These are phyloP conservation scores for Dacryopinax primogenitus DNA, from an alignment of 768 basidiomycete species.

Conservation along the genomic window DNA sequence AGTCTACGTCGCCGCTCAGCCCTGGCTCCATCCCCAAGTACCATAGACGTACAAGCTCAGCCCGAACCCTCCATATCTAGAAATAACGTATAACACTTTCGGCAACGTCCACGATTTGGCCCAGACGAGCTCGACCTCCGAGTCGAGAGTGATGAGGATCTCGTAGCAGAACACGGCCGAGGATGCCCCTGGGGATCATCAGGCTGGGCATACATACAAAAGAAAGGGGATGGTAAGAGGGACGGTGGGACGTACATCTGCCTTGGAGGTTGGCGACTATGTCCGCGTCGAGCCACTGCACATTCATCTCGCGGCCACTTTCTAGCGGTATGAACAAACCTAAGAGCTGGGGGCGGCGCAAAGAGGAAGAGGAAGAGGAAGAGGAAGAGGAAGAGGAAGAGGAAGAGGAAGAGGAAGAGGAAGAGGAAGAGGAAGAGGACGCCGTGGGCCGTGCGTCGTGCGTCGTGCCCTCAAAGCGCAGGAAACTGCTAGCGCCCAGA, in stretches of 20 bases:
- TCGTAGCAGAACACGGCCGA: neutral
- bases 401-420: too few relatives aligned
- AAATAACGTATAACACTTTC: constrained; percentile 28
- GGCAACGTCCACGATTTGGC: constrained; percentile 22
- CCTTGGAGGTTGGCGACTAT: neutral
- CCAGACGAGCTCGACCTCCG: constrained; percentile 27
- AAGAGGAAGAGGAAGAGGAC: too few relatives aligned
- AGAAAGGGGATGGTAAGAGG: neutral
- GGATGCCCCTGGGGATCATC: neutral
- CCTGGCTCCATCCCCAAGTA: neutral
- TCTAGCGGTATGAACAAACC: too few relatives aligned
- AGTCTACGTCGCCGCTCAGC: neutral
- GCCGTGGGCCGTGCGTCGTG: too few relatives aligned
- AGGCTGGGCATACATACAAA: neutral
- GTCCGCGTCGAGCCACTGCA: neutral
- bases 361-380: too few relatives aligned
- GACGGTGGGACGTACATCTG: neutral
- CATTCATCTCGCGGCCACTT: too few relatives aligned
- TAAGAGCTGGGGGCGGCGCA: too few relatives aligned
- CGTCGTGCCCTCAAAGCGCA: too few relatives aligned
- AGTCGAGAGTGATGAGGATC: neutral
- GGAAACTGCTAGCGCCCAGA: too few relatives aligned
- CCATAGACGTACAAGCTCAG: neutral
- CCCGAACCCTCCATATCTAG: constrained; percentile 22
- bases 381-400: too few relatives aligned